phyloP scores from a whole-genome alignment of 208 protist genomes.

The Leishmania martiniquensis region DNA sequence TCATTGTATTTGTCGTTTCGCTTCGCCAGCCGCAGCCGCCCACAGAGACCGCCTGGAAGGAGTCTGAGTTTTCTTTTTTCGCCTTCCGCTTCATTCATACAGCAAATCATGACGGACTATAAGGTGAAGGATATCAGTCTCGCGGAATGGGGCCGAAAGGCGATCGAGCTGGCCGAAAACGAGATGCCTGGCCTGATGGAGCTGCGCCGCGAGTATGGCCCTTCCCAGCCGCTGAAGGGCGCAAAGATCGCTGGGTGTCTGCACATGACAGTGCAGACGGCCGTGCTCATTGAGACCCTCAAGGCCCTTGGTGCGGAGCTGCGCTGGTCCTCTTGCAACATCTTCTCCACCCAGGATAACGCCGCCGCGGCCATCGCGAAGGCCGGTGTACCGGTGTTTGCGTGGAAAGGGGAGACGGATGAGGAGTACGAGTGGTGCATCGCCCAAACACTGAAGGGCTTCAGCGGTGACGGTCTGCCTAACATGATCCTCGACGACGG shows the following conservation, averaged over 20 bases:
- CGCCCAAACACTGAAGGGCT: slow-evolving; percentile 92
- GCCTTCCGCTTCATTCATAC: background rate
- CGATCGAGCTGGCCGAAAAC: slow-evolving; percentile 98
- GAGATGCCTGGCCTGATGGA: slow-evolving; percentile 99
- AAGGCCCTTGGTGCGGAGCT: slow-evolving; percentile 97
- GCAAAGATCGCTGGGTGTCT: slow-evolving; percentile 98
- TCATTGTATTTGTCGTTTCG: no score
- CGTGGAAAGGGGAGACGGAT: slow-evolving; percentile 99
- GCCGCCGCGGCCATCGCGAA: slow-evolving; percentile 89
- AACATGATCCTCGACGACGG: slow-evolving; percentile 99
- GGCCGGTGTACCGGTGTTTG: slow-evolving; percentile 97
- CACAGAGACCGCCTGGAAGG: no score
- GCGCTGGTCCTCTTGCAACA: slow-evolving; percentile 98
- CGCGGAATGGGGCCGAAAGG: slow-evolving; percentile 97
- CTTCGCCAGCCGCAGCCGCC: no score
- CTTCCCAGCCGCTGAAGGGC: slow-evolving; percentile 95
- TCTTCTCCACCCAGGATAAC: slow-evolving; percentile 99
- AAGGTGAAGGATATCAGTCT: slow-evolving; percentile 97
- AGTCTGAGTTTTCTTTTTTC: background rate
- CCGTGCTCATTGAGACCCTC: slow-evolving; percentile 99
- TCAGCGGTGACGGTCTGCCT: slow-evolving; percentile 86
- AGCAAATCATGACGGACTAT: slow-evolving; percentile 88
- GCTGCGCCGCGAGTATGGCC: slow-evolving; percentile 90
- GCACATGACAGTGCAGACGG: slow-evolving; percentile 99
- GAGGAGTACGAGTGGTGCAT: slow-evolving; percentile 99